Evolutionary conservation across 2,329 filamentous ascomycete species (phyloP).

Genomic region (Xylariomycetidae sp.): DNA sequence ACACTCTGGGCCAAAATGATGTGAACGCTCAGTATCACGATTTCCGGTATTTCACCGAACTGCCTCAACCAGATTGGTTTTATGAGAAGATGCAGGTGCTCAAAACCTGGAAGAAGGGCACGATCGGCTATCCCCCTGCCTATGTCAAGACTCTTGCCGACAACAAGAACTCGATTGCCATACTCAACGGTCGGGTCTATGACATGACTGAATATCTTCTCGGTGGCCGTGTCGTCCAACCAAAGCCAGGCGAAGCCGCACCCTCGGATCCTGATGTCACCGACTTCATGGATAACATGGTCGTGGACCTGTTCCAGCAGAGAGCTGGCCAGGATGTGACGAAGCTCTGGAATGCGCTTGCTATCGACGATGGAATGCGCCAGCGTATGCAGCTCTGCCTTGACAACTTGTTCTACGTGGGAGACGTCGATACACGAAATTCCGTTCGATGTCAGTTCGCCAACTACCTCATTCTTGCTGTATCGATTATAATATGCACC

Average conservation of each 20-base stretch:
- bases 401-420: conserved; percentile 92
- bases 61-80: conserved; percentile 87
- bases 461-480: conserved; percentile 80
- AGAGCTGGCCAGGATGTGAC: conserved; percentile 75
- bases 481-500: conserved; percentile 73
- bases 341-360: conserved; percentile 73
- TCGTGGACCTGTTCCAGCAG: conserved; percentile 73
- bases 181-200: conserved; percentile 76
- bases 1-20: conserved; percentile 62
- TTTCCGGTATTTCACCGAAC: conserved; percentile 79
- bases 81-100: conserved; percentile 79
- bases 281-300: conserved; percentile 75
- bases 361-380: conserved; percentile 52
- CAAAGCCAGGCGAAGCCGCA: conserved; percentile 45
- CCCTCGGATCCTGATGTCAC: conserved; percentile 46
- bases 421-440: conserved; percentile 85
- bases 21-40: conserved; percentile 81
- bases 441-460: conserved; percentile 82
- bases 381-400: conserved; percentile 74
- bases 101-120: conserved; percentile 78
- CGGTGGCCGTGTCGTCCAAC: conserved; percentile 65
- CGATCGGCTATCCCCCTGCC: conserved; percentile 73
- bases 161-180: conserved; percentile 65
- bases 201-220: conserved; percentile 80
- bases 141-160: conserved; percentile 68